phyloP scores from a whole-genome alignment of 352 stramenopile genomes.

The Globisporangium polare region DNA sequence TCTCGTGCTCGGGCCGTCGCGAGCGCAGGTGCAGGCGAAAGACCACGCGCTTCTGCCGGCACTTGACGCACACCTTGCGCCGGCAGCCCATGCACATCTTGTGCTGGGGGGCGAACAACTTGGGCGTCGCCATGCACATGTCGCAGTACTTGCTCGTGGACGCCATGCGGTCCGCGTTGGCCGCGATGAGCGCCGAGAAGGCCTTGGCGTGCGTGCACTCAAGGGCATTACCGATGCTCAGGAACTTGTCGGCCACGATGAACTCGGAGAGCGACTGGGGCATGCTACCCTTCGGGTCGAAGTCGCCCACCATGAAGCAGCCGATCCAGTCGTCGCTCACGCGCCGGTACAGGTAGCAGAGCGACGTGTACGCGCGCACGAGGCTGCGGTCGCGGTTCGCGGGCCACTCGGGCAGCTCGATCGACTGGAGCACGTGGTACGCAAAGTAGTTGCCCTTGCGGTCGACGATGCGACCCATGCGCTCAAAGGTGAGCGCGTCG shows the following conservation, averaged over 20 bases:
- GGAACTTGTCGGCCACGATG: conserved; percentile 39
- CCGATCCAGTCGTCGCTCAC: conserved; percentile 46
- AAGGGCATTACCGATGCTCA: conserved; percentile 41
- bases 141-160: conserved; percentile 38
- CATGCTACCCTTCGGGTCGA: conserved; percentile 33
- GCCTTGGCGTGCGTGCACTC: conserved; percentile 44
- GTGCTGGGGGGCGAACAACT: conserved; percentile 31
- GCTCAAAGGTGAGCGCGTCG: conserved; percentile 51
- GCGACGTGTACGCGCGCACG: conserved; percentile 34
- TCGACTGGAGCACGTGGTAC: conserved; percentile 55
- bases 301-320: conserved; percentile 56
- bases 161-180: conserved; percentile 27
- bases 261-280: conserved; percentile 38
- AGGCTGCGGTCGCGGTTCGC: conserved; percentile 28
- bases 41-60: conserved; percentile 39
- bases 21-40: conserved; percentile 46
- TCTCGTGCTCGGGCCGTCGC: conserved; percentile 36
- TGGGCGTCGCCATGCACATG: conserved; percentile 37
- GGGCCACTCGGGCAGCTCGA: conserved; percentile 54
- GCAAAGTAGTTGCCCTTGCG: conserved; percentile 47
- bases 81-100: conserved; percentile 53
- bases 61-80: conserved; percentile 47
- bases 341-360: conserved; percentile 64
- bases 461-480: conserved; percentile 61
- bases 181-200: conserved; percentile 44